Evolutionary conservation across 2,329 filamentous ascomycete genomes (phyloP), one percentile per base, ranked within the genome.

Genomic region (Periconia sp.): DNA sequence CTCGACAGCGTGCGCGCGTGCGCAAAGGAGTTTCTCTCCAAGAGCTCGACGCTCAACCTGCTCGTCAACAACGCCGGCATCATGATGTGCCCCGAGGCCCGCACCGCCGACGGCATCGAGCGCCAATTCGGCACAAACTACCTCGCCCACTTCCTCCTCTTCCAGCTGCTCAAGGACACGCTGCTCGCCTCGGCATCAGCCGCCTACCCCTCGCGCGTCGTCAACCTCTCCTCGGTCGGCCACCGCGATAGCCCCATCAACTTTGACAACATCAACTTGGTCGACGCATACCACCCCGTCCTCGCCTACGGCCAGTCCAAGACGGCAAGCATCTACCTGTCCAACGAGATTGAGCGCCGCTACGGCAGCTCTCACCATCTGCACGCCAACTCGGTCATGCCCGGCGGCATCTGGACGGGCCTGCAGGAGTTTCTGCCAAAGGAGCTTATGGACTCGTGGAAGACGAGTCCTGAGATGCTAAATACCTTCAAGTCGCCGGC

Each of bases 101-200:
- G 5, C 6, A 52, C 46, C 36, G 48, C 54, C 2, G 64, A 71
- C 34, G 65, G 69, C n/a, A 63, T 65, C 42, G 68, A 71, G 44
- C 41, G 54, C 2, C 54, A 75, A 42, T 65, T 75, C 4, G 73
- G 66, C 5, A 72, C 73, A 15, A 78, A 78, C 55, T 70, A 79
- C 45, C 46, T 79, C 11, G 68, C 72, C 0, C 73, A 77, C 23
- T 78, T 77, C 49, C 72, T 81, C 0, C 68, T 83, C 8, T 77
- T 78, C 45, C 64, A 78, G n/a, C 69, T 80, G 1, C 66, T 82
- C 26, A 75, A 75, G 24, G 56, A 67, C 0, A 53, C 68, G 0
- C 57, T 81, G 6, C 55, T 80, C 0, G 50, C 63, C 0, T 64
- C 66, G 10, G 51, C 68, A 1, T 72, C 68, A 0, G 59, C 70